Conservation (phyloP, 768 basidiomycete species). For the Lanmaoa rubissima region DNA sequence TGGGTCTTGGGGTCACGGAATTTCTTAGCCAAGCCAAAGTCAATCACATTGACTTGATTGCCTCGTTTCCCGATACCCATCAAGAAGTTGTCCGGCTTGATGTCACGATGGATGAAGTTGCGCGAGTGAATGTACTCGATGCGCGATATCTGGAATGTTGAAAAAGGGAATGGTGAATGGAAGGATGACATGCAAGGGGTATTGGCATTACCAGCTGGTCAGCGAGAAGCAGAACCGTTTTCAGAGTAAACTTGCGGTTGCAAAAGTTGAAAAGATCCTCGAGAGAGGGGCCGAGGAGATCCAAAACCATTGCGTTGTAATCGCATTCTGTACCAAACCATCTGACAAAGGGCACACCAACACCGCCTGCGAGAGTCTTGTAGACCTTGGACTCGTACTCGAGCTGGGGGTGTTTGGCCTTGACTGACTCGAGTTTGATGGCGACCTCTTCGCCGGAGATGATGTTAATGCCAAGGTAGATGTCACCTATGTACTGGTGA, state of each 20-base stretch:
- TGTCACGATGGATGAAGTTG: conserved; percentile 96
- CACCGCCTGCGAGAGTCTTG: conserved; percentile 98
- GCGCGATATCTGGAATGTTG: conserved; percentile 77
- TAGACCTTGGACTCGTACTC: conserved; percentile 96
- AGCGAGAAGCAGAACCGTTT: conserved; percentile 94
- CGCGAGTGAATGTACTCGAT: conserved; percentile 99
- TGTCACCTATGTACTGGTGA: conserved; percentile 66
- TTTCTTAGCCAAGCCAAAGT: conserved; percentile 99
- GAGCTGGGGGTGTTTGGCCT: conserved; percentile 99
- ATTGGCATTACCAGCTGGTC: conserved; percentile 74
- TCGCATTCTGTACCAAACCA: conserved; percentile 97
- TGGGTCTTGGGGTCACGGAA: conserved; percentile 99
- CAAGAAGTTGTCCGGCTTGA: conserved; percentile 99
- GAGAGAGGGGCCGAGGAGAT: conserved; percentile 89
- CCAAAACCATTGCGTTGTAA: conserved; percentile 99
- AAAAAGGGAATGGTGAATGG: conserved; percentile 23
- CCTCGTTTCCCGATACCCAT: conserved; percentile 99
- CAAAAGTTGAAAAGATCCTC: conserved; percentile 94
- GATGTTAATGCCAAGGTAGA: conserved; percentile 99
- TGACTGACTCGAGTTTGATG: conserved; percentile 99
- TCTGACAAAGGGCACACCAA: conserved; percentile 96
- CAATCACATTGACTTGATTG: conserved; percentile 98
- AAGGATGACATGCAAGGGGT: conserved; percentile 35
- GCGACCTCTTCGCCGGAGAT: conserved; percentile 99
- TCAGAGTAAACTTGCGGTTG: conserved; percentile 96